Evolutionary conservation across 2,329 filamentous ascomycete species (phyloP), one percentile per base, ranked within the genome.

Genomic region (Paecilomyces sp.): DNA sequence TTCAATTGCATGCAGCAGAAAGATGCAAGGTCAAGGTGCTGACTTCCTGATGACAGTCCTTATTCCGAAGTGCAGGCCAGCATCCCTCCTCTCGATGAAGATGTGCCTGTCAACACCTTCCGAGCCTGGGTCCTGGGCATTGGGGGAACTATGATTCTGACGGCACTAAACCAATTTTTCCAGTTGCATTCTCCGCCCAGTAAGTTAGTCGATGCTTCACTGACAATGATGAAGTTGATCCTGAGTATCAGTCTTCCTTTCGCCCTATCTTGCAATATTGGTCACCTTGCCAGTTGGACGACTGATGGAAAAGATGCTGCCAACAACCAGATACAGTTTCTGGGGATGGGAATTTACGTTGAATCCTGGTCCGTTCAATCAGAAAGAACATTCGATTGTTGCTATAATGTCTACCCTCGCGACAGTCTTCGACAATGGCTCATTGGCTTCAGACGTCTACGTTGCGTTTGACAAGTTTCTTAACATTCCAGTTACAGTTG

Each of bases 121-220:
- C 64, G 66, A 47, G 76, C 72, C n/a, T 80, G 77, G 77, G 61
- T 75, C 18, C 64, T 80, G 0, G 77, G 77, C 1, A 69, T 79
- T 50, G 66, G 75, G 2, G 56, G 57, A 8, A 60, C 61, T 7
- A 54, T 65, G 25, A 13, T 66, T 18, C 41, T 65, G 8, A 61
- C 57, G 5, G 63, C 58, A 0, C 41, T 66, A 50, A 66, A 66
- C 25, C 63, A 65, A 54, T 60, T 66, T 51, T 65, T 66, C 55
- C 56, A 57, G 31, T 24, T 62, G 25, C 58, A 56, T 60, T 34
- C 60, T 55, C 57, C 63, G 41, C 58, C 64, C 22, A n/a, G 55
- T 62, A 22, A 62, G 51, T 53, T 22, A 53, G 28, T 22, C 22
- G 7, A 13, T 11, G 51, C 22, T 30, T 24, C 7, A 53, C 11